Conservation (phyloP, 2,329 filamentous ascomycete species). For the Diplodia corticola region DNA sequence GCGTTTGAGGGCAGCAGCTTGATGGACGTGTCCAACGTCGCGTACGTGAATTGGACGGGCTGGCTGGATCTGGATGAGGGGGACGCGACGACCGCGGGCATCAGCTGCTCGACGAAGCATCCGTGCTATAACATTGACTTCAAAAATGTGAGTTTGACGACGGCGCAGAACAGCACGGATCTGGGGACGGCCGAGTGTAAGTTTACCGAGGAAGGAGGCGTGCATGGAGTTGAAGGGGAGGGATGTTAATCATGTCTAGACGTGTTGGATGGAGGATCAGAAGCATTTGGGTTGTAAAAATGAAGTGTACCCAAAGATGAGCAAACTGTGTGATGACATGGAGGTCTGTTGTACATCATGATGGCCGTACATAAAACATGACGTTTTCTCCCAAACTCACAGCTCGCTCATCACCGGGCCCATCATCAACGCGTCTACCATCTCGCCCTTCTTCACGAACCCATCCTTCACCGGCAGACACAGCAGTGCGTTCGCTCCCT, state of each 20-base stretch:
- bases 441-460: constrained; percentile 66
- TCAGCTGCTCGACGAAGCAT: constrained; percentile 51
- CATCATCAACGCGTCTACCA: constrained; percentile 80
- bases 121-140: constrained; percentile 55
- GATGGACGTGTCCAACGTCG: constrained; percentile 53
- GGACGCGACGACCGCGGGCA: constrained; percentile 39
- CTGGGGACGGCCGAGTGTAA: constrained; percentile 40
- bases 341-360: too few species aligned
- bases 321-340: not conserved
- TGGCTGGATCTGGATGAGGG: constrained; percentile 37
- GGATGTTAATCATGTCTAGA: constrained; percentile 25
- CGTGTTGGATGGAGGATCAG: not conserved
- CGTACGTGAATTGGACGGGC: constrained; percentile 55
- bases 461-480: constrained; percentile 68
- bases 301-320: not conserved
- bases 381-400: constrained; percentile 15
- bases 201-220: constrained; percentile 41
- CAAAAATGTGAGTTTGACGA: constrained; percentile 43
- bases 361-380: too few species aligned
- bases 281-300: not conserved
- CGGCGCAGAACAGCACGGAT: constrained; percentile 35
- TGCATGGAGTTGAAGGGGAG: constrained; percentile 36
- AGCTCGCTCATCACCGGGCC: constrained; percentile 47
- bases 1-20: constrained; percentile 50
- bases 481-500: constrained; percentile 82